Conservation (phyloP, 768 basidiomycete genomes). For the Mycena sanguinolenta region DNA sequence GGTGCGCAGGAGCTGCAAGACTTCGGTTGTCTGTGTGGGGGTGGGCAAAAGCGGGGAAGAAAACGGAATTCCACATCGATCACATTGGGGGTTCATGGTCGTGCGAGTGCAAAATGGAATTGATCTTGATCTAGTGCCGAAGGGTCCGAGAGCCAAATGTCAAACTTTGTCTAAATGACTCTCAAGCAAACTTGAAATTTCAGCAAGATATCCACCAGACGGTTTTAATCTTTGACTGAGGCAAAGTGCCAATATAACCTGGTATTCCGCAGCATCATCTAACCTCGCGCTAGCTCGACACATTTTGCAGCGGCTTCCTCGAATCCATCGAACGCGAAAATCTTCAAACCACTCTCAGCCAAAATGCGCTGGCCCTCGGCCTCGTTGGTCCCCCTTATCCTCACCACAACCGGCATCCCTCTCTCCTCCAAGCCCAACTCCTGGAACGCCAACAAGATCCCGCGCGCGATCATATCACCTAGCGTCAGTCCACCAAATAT, state of each 20-base stretch:
- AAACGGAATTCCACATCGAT: too few relatives aligned
- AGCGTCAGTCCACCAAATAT: constrained; percentile 67
- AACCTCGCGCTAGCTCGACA: constrained; percentile 55
- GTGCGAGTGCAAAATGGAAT: too few relatives aligned
- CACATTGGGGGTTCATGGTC: too few relatives aligned
- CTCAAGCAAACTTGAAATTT: too few relatives aligned
- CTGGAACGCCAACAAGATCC: constrained; percentile 64
- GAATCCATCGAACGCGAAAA: constrained; percentile 79
- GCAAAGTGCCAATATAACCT: too few relatives aligned
- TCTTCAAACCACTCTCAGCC: constrained; percentile 75
- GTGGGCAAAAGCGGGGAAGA: neutral
- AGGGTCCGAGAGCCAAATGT: too few relatives aligned
- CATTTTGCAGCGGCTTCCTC: constrained; percentile 77
- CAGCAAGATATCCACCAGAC: too few relatives aligned
- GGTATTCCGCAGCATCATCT: too few relatives aligned
- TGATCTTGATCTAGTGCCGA: too few relatives aligned
- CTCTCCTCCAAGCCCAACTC: constrained; percentile 78
- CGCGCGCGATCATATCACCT: constrained; percentile 34
- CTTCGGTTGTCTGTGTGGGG: neutral
- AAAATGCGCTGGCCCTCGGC: constrained; percentile 84
- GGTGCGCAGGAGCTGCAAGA: neutral
- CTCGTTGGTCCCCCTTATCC: constrained; percentile 85
- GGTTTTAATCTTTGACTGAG: too few relatives aligned
- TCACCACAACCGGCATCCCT: constrained; percentile 75
- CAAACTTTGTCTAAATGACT: too few relatives aligned